phyloP scores from a whole-genome alignment of 1,284 basidiomycete genomes.

The Coniferiporia sulphurascens region DNA sequence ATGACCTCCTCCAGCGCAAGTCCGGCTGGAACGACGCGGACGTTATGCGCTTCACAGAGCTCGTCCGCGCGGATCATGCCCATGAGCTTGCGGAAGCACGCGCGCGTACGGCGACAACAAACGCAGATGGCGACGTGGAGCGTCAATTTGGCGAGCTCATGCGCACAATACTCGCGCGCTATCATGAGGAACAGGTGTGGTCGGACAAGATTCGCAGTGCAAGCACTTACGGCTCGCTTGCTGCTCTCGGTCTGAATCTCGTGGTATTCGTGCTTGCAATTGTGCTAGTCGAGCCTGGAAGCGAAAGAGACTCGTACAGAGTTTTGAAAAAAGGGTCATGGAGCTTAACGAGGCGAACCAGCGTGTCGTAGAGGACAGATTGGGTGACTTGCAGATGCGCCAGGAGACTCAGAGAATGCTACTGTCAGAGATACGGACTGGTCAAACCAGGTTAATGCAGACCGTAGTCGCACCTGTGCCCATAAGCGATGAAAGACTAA shows the following conservation, averaged over 20 bases:
- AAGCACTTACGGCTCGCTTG: constrained; percentile 84
- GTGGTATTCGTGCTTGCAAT: constrained; percentile 86
- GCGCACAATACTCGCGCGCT: constrained; percentile 80
- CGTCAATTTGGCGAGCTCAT: constrained; percentile 81
- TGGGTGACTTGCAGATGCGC: constrained; percentile 43
- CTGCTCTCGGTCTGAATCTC: constrained; percentile 81
- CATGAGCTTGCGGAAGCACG: constrained; percentile 73
- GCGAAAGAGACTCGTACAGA: constrained; percentile 73
- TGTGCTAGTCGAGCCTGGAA: constrained; percentile 94
- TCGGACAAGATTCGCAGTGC: constrained; percentile 94
- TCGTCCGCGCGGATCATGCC: constrained; percentile 84
- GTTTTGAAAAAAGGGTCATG: constrained; percentile 81
- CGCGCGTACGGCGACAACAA: constrained; percentile 60
- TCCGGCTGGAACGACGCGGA: constrained; percentile 81
- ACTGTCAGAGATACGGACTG: constrained; percentile 20
- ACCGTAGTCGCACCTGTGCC: neutral
- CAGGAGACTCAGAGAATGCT: constrained; percentile 47
- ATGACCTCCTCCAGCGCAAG: constrained; percentile 88
- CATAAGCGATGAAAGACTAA: neutral
- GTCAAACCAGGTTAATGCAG: neutral
- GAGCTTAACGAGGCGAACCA: constrained; percentile 61
- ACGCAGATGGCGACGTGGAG: constrained; percentile 76
- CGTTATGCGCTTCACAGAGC: constrained; percentile 76
- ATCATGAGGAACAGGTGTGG: constrained; percentile 97
- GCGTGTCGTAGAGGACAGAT: constrained; percentile 40